Evolutionary conservation across 148 eudicot genomes (phyloP).

Genomic region (Rhododendron williamsianum): DNA sequence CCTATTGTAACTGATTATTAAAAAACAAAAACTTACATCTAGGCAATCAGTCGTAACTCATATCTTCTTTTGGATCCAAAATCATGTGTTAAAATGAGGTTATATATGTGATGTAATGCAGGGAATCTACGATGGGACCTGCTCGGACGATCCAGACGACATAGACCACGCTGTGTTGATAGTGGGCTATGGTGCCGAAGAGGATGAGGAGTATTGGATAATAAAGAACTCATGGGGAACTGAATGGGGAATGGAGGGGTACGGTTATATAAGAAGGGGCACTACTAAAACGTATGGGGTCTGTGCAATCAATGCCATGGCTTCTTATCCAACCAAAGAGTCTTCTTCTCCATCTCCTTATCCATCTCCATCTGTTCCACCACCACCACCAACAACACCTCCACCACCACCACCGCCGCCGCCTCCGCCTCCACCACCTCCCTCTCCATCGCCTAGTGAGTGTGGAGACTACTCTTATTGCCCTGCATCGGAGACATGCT

Average conservation of each 20-base stretch:
- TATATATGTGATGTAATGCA: constrained; percentile 12
- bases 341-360: constrained; percentile 32
- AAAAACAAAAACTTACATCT: not conserved
- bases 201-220: constrained; percentile 59
- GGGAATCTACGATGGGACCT: constrained; percentile 65
- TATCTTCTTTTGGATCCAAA: not conserved
- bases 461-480: constrained; percentile 64
- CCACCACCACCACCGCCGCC: constrained; percentile 35
- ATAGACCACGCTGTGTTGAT: constrained; percentile 57
- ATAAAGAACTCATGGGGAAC: constrained; percentile 77
- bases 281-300: constrained; percentile 34
- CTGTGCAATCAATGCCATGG: constrained; percentile 64
- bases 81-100: not conserved
- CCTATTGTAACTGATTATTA: not conserved
- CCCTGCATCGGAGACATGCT: constrained; percentile 47
- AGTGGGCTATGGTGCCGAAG: constrained; percentile 52
- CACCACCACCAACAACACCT: constrained; percentile 31
- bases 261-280: constrained; percentile 42
- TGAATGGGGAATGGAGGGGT: constrained; percentile 62
- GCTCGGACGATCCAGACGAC: constrained; percentile 55
- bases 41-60: not conserved
- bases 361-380: constrained; percentile 29
- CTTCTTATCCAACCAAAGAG: constrained; percentile 56
- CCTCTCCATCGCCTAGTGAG: constrained; percentile 45
- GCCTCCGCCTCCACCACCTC: constrained; percentile 36